These are phyloP conservation scores for Talaromyces sp. DNA, from an alignment of 2,329 filamentous ascomycete genomes.

Conservation along the genomic window DNA sequence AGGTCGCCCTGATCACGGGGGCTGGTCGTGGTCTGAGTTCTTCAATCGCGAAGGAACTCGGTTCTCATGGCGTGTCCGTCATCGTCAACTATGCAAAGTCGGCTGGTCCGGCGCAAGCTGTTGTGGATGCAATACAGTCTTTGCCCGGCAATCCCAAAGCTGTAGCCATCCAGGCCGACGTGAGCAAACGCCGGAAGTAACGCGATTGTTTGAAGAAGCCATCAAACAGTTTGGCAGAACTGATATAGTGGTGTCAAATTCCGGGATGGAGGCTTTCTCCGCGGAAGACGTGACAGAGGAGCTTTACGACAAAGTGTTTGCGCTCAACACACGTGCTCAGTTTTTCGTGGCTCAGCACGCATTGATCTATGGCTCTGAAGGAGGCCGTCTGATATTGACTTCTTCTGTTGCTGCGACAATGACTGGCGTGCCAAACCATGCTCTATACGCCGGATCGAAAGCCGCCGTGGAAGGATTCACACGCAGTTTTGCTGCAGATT, in stretches of 20 bases:
- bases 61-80: constrained; percentile 22
- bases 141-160: neutral
- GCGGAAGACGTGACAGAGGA: constrained; percentile 17
- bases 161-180: neutral
- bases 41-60: constrained; percentile 25
- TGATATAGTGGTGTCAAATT: constrained; percentile 49
- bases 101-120: constrained; percentile 53
- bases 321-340: constrained; percentile 57
- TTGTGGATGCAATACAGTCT: constrained; percentile 18
- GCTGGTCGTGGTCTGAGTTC: constrained; percentile 25
- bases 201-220: neutral
- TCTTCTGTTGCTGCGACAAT: constrained; percentile 61
- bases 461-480: constrained; percentile 72
- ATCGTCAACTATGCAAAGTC: constrained; percentile 47
- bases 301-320: constrained; percentile 48
- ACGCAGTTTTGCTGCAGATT: constrained; percentile 66
- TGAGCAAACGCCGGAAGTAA: constrained; percentile 1
- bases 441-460: constrained; percentile 69
- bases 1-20: constrained; percentile 30
- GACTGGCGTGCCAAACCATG: constrained; percentile 60
- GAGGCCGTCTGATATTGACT: constrained; percentile 70
- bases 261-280: constrained; percentile 39
- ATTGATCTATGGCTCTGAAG: constrained; percentile 61
- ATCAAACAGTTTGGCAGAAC: neutral
- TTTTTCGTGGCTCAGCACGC: constrained; percentile 61